Conservation (phyloP, 257 asterid species). For the Ehretia macrophylla region DNA sequence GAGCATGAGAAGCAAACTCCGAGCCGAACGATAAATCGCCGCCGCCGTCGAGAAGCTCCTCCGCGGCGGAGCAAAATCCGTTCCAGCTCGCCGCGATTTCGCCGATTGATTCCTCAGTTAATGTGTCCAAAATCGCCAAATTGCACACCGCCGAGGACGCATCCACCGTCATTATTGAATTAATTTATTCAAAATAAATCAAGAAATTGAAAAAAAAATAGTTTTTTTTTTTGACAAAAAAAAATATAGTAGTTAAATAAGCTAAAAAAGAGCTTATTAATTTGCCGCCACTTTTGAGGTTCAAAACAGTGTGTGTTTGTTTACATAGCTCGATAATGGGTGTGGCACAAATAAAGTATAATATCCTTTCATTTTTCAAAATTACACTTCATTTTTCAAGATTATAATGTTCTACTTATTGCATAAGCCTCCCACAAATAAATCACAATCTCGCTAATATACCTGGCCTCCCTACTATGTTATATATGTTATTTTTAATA, state of each 20-base stretch:
- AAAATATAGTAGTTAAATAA: neutral
- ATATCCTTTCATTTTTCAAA: too few species aligned
- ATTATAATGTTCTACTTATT: too few species aligned
- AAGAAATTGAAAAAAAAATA: neutral
- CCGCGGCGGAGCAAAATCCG: constrained; percentile 51
- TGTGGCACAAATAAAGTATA: too few species aligned
- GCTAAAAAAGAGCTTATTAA: neutral
- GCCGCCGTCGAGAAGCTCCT: constrained; percentile 42
- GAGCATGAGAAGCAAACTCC: constrained; percentile 42
- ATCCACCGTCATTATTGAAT: constrained; percentile 43
- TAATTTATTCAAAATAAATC: neutral
- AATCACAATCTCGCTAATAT: too few species aligned
- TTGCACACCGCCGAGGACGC: constrained; percentile 41
- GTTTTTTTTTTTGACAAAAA: too few species aligned
- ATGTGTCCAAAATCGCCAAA: constrained; percentile 52
- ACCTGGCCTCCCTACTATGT: too few species aligned
- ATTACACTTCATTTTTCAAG: too few species aligned
- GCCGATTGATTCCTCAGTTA: constrained; percentile 37
- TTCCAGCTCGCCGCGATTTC: constrained; percentile 67
- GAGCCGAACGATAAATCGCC: constrained; percentile 38
- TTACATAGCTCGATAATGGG: too few species aligned
- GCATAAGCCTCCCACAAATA: too few species aligned
- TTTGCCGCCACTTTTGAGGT: constrained; percentile 36
- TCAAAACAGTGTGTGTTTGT: neutral
- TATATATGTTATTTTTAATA: too few species aligned